Evolutionary conservation across 2,329 filamentous ascomycete genomes (phyloP), one percentile per base, ranked within the genome.

Genomic region (Apiospora saccharicola): DNA sequence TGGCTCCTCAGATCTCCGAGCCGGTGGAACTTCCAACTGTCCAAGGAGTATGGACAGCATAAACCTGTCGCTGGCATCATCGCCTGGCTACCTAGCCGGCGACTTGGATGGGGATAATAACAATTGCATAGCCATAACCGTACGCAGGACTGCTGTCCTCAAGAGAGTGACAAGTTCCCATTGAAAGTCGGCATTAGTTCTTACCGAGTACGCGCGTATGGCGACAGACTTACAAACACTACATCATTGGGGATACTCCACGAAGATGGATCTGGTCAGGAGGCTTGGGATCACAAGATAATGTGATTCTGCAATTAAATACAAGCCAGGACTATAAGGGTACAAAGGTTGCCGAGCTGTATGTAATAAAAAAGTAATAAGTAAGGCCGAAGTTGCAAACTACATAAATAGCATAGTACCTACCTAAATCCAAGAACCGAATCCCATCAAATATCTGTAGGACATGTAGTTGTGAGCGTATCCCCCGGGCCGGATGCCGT

Each of bases 401-500:
- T 30, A 30, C 26, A 30, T 30, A 2, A 10, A 41, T 10, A 41
- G 37, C 37, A 41, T 41, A 10, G 37, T 10, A 41, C 7, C 26
- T 30, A 30, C 26, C 26, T 10, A 8, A 41, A 10, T 41, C 10
- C 37, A 41, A 41, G 37, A 41, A 41, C 7, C 37, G 37, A 41
- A 10, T 37, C 37, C 5, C 37, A 37, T 41, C 37, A 41, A 1
- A 41, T 41, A 41, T 41, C 8, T 8, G 10, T 41, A 41, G 37
- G 37, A 10, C 37, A 41, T 41, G 37, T 41, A 41, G 37, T 41
- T 10, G 37, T 41, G 16, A 47, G 19, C 4, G 53, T 13, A 61
- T 61, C 53, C 57, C 57, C 57, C 57, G 57, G 57, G n/a, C 34
- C 57, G 8, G 30, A 41, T 41, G 57, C 57, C 34, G 57, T 41